Evolutionary conservation across 345 rosid species (phyloP).

Genomic region (Alliaria petiolata): DNA sequence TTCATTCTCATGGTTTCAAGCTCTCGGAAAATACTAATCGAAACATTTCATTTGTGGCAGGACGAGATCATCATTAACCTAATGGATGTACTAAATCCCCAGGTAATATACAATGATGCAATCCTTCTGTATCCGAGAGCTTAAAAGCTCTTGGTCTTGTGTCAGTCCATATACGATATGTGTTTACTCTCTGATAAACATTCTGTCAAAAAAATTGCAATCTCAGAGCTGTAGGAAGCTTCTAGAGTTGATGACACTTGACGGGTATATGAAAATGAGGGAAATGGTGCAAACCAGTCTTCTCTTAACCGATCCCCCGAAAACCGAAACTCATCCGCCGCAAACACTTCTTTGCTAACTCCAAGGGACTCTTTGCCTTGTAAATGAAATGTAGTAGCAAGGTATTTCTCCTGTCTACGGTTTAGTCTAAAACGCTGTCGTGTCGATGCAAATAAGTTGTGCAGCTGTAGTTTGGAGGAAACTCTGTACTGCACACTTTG

Average conservation of each 20-base stretch:
- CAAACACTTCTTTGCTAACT: slow-evolving; percentile 72
- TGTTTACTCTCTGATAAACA: neutral
- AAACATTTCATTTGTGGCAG: slow-evolving; percentile 40
- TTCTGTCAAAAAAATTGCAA: neutral
- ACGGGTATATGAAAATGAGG: slow-evolving; percentile 53
- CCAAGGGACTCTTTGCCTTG: slow-evolving; percentile 45
- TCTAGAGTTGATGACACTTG: slow-evolving; percentile 66
- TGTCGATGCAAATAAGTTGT: too few relatives aligned
- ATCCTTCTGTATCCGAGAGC: neutral
- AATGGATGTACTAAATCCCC: slow-evolving; percentile 80
- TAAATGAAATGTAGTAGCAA: slow-evolving; percentile 23
- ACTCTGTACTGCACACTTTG: too few relatives aligned
- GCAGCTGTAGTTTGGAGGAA: too few relatives aligned
- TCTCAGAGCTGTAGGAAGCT: slow-evolving; percentile 62
- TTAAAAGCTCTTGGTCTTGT: neutral
- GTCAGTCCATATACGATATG: neutral
- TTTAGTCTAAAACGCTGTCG: neutral
- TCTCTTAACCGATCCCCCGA: slow-evolving; percentile 35
- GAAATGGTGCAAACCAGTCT: slow-evolving; percentile 66
- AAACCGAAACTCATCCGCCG: slow-evolving; percentile 46
- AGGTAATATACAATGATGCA: slow-evolving; percentile 64
- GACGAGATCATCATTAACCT: slow-evolving; percentile 56
- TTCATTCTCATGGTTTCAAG: neutral
- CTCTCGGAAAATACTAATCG: neutral
- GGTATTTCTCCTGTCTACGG: too few relatives aligned